A percentile compares a stretch with the other conserved stretches of the same genome.
Conservation (phyloP, 2,329 filamentous ascomycete genomes). For the Gaeumannomyces sp. region DNA sequence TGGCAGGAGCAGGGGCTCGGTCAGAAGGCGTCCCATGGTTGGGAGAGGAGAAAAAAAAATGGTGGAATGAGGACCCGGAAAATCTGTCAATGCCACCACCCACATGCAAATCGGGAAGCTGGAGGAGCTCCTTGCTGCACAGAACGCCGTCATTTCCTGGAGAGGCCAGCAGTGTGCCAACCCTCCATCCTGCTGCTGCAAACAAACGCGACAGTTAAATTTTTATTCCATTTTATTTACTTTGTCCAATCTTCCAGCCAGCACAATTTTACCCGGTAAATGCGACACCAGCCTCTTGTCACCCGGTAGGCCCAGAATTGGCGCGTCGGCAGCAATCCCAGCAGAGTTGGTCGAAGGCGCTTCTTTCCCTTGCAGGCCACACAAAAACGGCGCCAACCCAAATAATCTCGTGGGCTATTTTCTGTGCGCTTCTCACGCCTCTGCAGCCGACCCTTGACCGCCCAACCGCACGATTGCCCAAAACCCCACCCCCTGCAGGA, state of each 20-base stretch:
- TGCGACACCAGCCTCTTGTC: not conserved
- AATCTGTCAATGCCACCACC: not conserved
- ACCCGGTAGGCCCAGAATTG: not conserved
- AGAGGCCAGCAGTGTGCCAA: not conserved
- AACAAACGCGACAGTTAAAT: too few species aligned
- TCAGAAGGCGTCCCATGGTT: not conserved
- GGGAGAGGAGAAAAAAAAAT: not conserved
- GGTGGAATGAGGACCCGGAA: not conserved
- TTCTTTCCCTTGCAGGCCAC: not conserved
- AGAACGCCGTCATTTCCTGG: not conserved
- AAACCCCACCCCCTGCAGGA: not conserved
- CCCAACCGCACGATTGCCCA: not conserved
- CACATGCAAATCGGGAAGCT: not conserved
- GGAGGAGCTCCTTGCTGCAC: not conserved
- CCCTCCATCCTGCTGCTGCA: too few species aligned
- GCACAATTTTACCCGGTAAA: not conserved
- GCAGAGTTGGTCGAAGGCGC: too few species aligned
- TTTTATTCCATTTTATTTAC: not conserved
- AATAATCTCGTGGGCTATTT: not conserved
- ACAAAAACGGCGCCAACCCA: not conserved
- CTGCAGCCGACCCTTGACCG: not conserved
- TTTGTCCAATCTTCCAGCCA: not conserved
- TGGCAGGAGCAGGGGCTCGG: not conserved
- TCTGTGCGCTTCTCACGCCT: not conserved
- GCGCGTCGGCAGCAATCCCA: not conserved